phyloP scores from a whole-genome alignment of 768 basidiomycete genomes.

The Collybiopsis luxurians region DNA sequence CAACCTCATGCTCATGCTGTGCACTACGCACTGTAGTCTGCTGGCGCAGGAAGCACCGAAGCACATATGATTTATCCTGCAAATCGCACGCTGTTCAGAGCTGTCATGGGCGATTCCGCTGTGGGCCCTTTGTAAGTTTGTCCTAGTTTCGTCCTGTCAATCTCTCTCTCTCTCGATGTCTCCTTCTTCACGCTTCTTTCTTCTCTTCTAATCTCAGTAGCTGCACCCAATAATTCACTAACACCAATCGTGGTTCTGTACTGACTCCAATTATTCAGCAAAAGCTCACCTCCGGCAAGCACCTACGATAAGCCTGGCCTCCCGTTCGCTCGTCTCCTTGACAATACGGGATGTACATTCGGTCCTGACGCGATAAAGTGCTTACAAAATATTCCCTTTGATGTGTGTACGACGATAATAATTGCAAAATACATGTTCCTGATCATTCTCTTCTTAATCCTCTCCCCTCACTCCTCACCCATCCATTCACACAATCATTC shows the following conservation, averaged over 20 bases:
- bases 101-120: conserved; percentile 50
- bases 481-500: no score
- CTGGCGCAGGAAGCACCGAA: conserved; percentile 49
- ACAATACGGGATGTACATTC: conserved; percentile 42
- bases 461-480: no score
- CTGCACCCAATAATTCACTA: no score
- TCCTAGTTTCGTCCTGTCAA: neutral
- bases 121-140: conserved; percentile 53
- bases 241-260: no score
- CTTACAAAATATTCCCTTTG: conserved; percentile 44
- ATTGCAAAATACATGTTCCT: no score
- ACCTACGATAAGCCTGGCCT: conserved; percentile 52
- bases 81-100: conserved; percentile 39
- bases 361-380: conserved; percentile 38
- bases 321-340: conserved; percentile 45
- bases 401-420: no score
- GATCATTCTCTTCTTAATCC: no score
- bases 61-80: conserved; percentile 44
- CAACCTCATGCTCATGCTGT: neutral
- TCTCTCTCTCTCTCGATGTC: no score
- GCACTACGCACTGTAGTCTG: conserved; percentile 32
- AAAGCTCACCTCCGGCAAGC: conserved; percentile 42
- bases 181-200: no score
- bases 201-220: no score
- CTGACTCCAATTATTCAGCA: conserved; percentile 34